phyloP scores from a whole-genome alignment of 768 basidiomycete species.

The Suillus variegatus region DNA sequence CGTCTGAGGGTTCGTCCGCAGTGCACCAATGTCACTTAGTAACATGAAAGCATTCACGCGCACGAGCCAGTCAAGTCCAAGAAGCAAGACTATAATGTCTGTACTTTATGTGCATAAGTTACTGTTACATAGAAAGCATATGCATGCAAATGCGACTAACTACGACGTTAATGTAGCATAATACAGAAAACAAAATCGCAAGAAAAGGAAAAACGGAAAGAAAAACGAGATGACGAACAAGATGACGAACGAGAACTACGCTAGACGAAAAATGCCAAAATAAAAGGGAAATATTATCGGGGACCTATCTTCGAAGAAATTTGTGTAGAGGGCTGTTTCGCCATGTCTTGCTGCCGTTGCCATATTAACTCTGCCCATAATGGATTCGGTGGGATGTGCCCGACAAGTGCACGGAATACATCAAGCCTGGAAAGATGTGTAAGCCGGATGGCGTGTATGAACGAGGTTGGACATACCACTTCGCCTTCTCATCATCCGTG shows the following conservation, averaged over 20 bases:
- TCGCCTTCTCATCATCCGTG: constrained; percentile 80
- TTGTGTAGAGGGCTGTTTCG: constrained; percentile 15
- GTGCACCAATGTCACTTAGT: not conserved
- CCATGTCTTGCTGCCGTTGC: constrained; percentile 67
- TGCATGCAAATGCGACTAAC: constrained; percentile 4
- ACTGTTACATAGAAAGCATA: constrained; percentile 5
- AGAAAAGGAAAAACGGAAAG: not conserved
- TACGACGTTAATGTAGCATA: constrained; percentile 3
- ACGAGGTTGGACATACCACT: constrained; percentile 60
- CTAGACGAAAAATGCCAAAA: not conserved
- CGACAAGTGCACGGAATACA: constrained; percentile 80
- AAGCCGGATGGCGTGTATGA: not conserved
- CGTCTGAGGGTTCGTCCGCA: constrained; percentile 16
- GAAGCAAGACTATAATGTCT: not conserved
- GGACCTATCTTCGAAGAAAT: not conserved
- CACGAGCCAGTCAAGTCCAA: not conserved
- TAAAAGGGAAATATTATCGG: constrained; percentile 4
- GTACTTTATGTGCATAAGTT: constrained; percentile 4
- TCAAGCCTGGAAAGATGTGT: constrained; percentile 62
- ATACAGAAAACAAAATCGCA: constrained; percentile 1
- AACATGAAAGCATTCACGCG: not conserved
- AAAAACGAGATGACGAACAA: not conserved
- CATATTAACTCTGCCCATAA: constrained; percentile 92
- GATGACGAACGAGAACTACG: not conserved
- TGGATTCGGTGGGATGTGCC: constrained; percentile 88